Base-by-base conservation (phyloP, 345 rosid species). In the Salix udensis region DNA sequence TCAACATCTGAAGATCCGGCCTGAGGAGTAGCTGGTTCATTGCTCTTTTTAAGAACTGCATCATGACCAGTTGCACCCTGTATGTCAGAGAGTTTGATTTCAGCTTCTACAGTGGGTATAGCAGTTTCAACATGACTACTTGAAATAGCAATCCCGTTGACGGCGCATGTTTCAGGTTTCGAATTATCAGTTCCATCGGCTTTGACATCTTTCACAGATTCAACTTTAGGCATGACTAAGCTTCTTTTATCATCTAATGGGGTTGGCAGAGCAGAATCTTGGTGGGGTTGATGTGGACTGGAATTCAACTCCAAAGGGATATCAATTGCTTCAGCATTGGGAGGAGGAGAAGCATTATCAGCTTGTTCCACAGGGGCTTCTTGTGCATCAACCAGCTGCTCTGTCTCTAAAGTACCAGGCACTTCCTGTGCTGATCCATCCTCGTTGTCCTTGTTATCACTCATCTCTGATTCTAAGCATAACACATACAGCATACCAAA, bases 1-100 rank as follows among this genome's bases (percentile, higher is more conserved):
- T 82, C 82, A 50, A 79, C 40, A 62, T 72, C 76, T 74, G 87
- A 71, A 82, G 85, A 74, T 80, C 75, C 82, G 21, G 84, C 79
- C 82, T 50, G 65, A 75, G 81, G 83, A 4, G 71, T 77, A 67
- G 67, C 69, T 52, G 79, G 76, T 72, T 81, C 84, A 52, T 42
- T 46, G 61, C 15, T 21, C 42, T 44, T 76, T 76, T 73, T 70
- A 58, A 71, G 71, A 65, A 55, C 76, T 73, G 61, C 66, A 82
- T 67, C 85, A 77, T 62, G 77, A n/a, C 39, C 72, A 55, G 68
- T 65, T 86, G 26, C 80, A 69, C 46, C 71, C 77, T 79, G 83
- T 74, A 67, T 74, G 60, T 62, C 75, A 71, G 72, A 78, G 66
- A 65, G 80, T 69, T 82, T 79, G 42, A 39, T 60, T 78, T 83